Evolutionary conservation across 495 filamentous ascomycete species (phyloP).

Genomic region (Xylaria venustula): DNA sequence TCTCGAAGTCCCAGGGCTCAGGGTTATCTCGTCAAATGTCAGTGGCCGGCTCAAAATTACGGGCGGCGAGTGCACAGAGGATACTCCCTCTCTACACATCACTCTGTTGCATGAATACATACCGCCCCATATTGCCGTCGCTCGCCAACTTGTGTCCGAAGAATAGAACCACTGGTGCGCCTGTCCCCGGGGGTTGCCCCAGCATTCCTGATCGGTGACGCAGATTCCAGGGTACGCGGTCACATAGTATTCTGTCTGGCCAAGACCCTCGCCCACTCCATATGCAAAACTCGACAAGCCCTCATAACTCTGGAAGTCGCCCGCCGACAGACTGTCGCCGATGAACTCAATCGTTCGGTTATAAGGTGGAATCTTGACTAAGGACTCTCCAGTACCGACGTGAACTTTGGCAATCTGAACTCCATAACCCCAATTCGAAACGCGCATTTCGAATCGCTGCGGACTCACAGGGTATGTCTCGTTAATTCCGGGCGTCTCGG

Average conservation of each 20-base stretch:
- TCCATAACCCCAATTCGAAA: slow-evolving; percentile 68
- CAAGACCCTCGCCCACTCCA: slow-evolving; percentile 57
- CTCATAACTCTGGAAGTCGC: slow-evolving; percentile 65
- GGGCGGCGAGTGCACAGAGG: background rate
- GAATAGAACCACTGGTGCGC: slow-evolving; percentile 67
- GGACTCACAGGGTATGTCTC: slow-evolving; percentile 40
- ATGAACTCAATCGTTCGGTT: slow-evolving; percentile 62
- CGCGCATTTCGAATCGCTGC: slow-evolving; percentile 52
- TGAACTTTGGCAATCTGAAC: slow-evolving; percentile 60
- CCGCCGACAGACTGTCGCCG: slow-evolving; percentile 57
- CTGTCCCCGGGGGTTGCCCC: slow-evolving; percentile 54
- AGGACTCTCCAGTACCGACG: slow-evolving; percentile 43
- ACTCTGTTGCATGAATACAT: background rate
- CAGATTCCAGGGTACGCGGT: slow-evolving; percentile 65
- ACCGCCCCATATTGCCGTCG: slow-evolving; percentile 50
- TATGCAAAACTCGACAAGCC: slow-evolving; percentile 61
- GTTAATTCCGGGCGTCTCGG: slow-evolving; percentile 39
- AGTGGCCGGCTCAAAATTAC: background rate
- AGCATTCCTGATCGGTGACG: slow-evolving; percentile 58
- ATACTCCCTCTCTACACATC: background rate
- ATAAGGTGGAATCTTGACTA: slow-evolving; percentile 53
- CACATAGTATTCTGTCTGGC: slow-evolving; percentile 62
- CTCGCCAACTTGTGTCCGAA: slow-evolving; percentile 57
- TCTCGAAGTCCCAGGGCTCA: slow-evolving; percentile 59
- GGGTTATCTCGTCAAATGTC: slow-evolving; percentile 39